Conservation (phyloP, 2,329 filamentous ascomycete species). For the Falciphora oryzae region DNA sequence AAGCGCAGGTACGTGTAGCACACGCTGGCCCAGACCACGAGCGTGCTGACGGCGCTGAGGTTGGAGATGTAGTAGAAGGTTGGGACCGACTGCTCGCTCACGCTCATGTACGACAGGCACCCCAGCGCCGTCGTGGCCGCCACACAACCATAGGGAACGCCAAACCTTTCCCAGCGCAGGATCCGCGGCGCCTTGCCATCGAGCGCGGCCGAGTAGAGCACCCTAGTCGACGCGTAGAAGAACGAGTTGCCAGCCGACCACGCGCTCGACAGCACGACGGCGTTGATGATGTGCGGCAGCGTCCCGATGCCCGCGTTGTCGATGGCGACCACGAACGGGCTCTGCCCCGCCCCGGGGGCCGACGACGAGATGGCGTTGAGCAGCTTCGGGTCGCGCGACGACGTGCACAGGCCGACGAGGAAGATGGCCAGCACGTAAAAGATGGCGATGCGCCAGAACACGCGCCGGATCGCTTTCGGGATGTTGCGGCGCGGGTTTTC, state of each 20-base stretch:
- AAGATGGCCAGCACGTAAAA: conserved; percentile 26
- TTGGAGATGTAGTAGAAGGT: conserved; percentile 20
- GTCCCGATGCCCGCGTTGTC: conserved; percentile 53
- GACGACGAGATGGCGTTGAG: conserved; percentile 23
- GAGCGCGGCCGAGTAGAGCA: conserved; percentile 41
- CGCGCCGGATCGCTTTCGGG: conserved; percentile 16
- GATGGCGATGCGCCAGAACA: conserved; percentile 26
- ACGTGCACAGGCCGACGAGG: conserved; percentile 23
- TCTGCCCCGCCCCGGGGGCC: conserved; percentile 24
- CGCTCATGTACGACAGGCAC: conserved; percentile 60
- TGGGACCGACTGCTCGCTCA: conserved; percentile 24
- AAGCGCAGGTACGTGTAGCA: conserved; percentile 66
- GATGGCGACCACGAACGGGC: conserved; percentile 50
- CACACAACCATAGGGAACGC: conserved; percentile 32
- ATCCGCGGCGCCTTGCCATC: conserved; percentile 41
- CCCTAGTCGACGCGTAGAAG: conserved; percentile 27
- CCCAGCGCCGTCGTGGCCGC: conserved; percentile 49
- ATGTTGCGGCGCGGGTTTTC: conserved; percentile 16
- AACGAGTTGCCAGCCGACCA: conserved; percentile 29
- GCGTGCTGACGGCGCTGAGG: conserved; percentile 57
- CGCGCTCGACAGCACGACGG: conserved; percentile 47
- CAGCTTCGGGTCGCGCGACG: conserved; percentile 26
- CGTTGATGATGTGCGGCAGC: conserved; percentile 62
- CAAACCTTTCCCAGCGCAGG: conserved; percentile 40
- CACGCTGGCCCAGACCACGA: conserved; percentile 64